Evolutionary conservation across 768 basidiomycete species (phyloP), one percentile per base, ranked within the genome.

Genomic region (Agaricus subrufescens): DNA sequence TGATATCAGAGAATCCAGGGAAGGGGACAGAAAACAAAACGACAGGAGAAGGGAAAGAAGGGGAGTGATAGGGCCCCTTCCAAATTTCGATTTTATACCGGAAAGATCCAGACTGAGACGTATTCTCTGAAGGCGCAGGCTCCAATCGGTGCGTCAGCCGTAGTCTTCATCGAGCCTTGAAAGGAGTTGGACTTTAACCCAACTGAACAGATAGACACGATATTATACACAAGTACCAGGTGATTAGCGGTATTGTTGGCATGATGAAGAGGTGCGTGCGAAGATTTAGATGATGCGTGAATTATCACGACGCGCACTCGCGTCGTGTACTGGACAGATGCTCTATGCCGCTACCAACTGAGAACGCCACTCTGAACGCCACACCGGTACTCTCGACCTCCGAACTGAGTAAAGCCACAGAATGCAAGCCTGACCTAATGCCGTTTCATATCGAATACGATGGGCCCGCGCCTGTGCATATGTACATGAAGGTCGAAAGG

Each of bases 361-460:
- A 42, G 19, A 38, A 7, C 5, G 4, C 45, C 15, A 26, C 23
- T 30, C 37, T 34, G 29, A 29, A 15, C 10, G 26, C 37, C 42
- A 29, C 31, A 47, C 44, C 47, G 12, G 49, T 39, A 48, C 49
- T 49, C 26, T 53, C 42, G 29, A 54, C 52, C 34, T 42, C 30
- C 27, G 57, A 30, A 23, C 46, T 48, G 23, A 54, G 31, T 19
- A 31, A 30, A 31, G 19, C 38, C 27, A 40, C 23, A 26, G 55
- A 56, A 66, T 83, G 80, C 46, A 73, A 70, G 2, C 89, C 88
- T 1, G 78, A 85, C 64, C 76, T 94, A 30, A 91, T 94, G 88
- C 91, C 91, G 4, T 94, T 94, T 60, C 83, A 87, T 61, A 84
- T 93, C 46, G 69, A 76, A 11, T 83, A 91, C 67, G 74, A 78